Conservation (phyloP, 306 rosid genomes). For the Alnus glutinosa region DNA sequence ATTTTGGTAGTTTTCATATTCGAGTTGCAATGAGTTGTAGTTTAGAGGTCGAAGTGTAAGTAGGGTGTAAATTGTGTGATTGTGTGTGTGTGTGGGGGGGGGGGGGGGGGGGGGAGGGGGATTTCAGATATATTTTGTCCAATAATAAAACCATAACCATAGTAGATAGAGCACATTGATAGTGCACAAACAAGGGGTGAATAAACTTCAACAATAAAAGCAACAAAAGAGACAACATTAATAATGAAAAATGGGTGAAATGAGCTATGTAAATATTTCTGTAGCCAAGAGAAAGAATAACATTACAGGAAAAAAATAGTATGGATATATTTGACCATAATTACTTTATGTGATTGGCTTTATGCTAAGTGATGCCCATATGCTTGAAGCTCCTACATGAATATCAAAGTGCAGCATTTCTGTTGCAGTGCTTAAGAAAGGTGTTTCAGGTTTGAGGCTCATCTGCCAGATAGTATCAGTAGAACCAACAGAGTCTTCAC, state of each 20-base stretch:
- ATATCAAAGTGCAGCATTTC: too few relatives aligned
- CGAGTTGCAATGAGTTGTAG: too few relatives aligned
- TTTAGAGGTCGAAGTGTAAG: too few relatives aligned
- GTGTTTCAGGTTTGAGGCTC: background rate
- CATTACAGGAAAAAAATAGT: background rate
- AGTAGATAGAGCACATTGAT: too few relatives aligned
- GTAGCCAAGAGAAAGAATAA: background rate
- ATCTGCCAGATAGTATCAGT: constrained; percentile 6
- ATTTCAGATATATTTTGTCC: background rate
- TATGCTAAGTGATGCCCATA: background rate
- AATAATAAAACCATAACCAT: background rate
- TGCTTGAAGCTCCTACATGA: background rate
- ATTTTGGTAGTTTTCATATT: too few relatives aligned
- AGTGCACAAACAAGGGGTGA: background rate
- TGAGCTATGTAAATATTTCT: background rate
- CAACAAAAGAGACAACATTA: background rate
- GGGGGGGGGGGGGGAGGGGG: too few relatives aligned
- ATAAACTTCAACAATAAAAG: background rate
- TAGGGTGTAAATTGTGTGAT: too few relatives aligned
- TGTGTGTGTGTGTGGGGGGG: too few relatives aligned
- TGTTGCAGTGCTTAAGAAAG: background rate
- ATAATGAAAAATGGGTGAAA: background rate
- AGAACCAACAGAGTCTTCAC: background rate
- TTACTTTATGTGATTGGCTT: background rate
- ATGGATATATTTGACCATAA: background rate